phyloP scores from a whole-genome alignment of 2,329 filamentous ascomycete genomes.

The Geosmithia flava region DNA sequence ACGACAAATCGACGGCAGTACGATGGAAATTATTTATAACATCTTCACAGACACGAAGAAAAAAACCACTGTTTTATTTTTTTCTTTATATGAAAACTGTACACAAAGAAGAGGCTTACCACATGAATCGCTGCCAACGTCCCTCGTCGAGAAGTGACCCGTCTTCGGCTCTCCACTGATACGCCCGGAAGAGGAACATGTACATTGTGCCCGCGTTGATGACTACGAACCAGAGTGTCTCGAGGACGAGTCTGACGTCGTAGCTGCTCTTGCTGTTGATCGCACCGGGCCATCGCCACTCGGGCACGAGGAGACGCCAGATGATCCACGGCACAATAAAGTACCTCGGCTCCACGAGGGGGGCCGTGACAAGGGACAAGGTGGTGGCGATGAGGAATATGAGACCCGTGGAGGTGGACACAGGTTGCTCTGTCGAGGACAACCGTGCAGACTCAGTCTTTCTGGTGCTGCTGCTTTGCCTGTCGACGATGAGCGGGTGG shows the following conservation, averaged over 20 bases:
- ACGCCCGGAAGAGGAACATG: constrained; percentile 57
- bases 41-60: no score
- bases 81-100: no score
- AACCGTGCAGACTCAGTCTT: constrained; percentile 5
- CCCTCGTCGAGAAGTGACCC: constrained; percentile 41
- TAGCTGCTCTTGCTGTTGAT: constrained; percentile 8
- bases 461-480: not conserved
- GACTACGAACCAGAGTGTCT: constrained; percentile 56
- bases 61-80: no score
- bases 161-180: constrained; percentile 47
- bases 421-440: constrained; percentile 15
- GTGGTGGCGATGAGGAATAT: constrained; percentile 56
- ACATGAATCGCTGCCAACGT: constrained; percentile 67
- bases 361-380: constrained; percentile 74
- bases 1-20: no score
- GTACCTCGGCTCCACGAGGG: constrained; percentile 89
- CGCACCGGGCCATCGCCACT: constrained; percentile 15
- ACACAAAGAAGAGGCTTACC: constrained; percentile 28
- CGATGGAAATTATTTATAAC: no score
- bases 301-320: constrained; percentile 71
- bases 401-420: constrained; percentile 37
- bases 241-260: constrained; percentile 38
- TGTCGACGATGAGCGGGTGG: not conserved
- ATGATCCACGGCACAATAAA: constrained; percentile 93
- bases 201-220: constrained; percentile 58